phyloP scores from a whole-genome alignment of 305 asterid genomes.

The Fraxinus floribunda region DNA sequence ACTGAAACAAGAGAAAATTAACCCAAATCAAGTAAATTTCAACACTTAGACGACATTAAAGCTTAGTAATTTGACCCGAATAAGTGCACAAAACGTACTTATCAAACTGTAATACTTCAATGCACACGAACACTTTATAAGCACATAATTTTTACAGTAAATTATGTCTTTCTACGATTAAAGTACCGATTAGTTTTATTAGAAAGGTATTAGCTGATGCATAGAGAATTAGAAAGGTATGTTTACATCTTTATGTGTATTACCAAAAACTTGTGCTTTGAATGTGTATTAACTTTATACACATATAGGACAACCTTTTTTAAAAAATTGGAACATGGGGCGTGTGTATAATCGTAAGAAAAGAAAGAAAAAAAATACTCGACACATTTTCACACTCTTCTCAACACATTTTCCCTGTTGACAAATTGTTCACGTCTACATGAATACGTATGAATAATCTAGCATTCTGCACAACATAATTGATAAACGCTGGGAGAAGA shows the following conservation, averaged over 20 bases:
- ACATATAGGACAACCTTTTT: too few relatives aligned
- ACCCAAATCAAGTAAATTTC: too few relatives aligned
- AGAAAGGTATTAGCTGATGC: conserved; percentile 61
- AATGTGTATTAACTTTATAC: not conserved
- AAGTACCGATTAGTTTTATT: not conserved
- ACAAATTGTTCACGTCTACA: conserved; percentile 9
- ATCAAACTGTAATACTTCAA: too few relatives aligned
- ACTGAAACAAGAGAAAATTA: too few relatives aligned
- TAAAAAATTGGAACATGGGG: too few relatives aligned
- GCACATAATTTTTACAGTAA: too few relatives aligned
- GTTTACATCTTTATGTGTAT: not conserved
- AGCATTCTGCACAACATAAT: conserved; percentile 3
- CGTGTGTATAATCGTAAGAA: not conserved
- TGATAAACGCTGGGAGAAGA: not conserved
- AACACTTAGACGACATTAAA: too few relatives aligned
- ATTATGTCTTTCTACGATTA: not conserved
- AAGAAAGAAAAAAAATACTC: conserved; percentile 1
- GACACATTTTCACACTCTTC: conserved; percentile 1
- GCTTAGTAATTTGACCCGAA: too few relatives aligned
- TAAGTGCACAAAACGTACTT: too few relatives aligned
- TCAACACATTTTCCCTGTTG: conserved; percentile 14
- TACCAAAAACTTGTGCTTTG: not conserved
- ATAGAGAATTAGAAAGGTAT: conserved; percentile 50
- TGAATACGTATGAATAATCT: conserved; percentile 13
- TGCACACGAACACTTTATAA: too few relatives aligned